Base-by-base conservation (phyloP, 1,284 basidiomycete genomes). In the Pyrrhoderma lamaoense region DNA sequence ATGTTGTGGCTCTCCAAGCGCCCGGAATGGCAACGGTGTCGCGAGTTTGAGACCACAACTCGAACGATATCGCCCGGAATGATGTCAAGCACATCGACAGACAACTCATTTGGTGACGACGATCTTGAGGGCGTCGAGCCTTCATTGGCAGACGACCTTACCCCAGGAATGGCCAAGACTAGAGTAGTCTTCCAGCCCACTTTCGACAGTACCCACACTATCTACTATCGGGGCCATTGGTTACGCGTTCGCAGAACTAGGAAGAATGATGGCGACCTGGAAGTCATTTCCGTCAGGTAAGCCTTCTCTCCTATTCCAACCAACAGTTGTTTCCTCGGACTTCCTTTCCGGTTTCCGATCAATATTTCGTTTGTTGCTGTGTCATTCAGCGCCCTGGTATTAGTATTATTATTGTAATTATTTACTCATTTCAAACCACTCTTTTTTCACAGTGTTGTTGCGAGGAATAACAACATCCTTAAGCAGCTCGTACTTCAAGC, bases 401-500 rank as follows among this genome's bases (percentile, higher is more conserved):
- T 53, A 46, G 37, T 31, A 31, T 31, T 36, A 37, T 45, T 16
- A 34, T 27, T 42, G 36, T 52, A 13, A 51, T 55, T 54, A 22
- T 53, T 48, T 50, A 39, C 53, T 54, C 16, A 55, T 38, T n/a
- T 22, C 27, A 45, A 21, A n/a, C n/a, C n/a, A n/a, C n/a, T 27
- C 22, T 53, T 53, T 56, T 54, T 53, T 22, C 45, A 9, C 62
- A 83, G 83, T 59, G 87, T 89, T 56, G 83, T 89, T 37, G 87
- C 86, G 8, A 77, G 87, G 35, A 83, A 74, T 57, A 89, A 89
- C 68, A 75, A 77, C 40, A 83, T 89, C 60, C 75, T 89, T 59
- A 89, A 89, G 67, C 84, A 88, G 66, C 81, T 89, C 54, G 85
- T 89, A 37, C 76, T 89, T n/a, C 82, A 88, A 61, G 86, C 86